phyloP scores from a whole-genome alignment of 202 grass and related monocot genomes.

The Carex sylvatica region DNA sequence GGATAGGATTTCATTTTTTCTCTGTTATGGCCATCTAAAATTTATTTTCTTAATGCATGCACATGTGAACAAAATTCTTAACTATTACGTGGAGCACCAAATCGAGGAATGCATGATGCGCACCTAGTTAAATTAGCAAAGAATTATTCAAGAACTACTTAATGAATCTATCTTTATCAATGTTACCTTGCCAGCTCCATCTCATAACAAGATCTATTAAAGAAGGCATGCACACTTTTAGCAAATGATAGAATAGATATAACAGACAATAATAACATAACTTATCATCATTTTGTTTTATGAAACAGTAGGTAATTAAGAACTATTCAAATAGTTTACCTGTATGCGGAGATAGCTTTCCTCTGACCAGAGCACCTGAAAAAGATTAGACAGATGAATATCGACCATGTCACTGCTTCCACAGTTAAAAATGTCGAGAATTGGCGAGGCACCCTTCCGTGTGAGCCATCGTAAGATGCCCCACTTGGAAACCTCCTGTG shows the following conservation, averaged over 20 bases:
- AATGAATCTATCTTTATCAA: neutral
- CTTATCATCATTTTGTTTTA: neutral
- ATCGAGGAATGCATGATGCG: neutral
- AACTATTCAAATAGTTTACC: conserved; percentile 12
- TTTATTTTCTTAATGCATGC: neutral
- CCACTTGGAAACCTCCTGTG: conserved; percentile 47
- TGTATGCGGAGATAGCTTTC: conserved; percentile 60
- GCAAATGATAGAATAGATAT: neutral
- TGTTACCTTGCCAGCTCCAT: neutral
- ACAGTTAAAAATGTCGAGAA: conserved; percentile 57
- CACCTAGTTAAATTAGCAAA: neutral
- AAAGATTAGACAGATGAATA: conserved; percentile 63
- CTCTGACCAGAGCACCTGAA: conserved; percentile 38
- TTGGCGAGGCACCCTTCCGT: conserved; percentile 30
- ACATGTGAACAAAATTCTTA: neutral
- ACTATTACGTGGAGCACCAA: neutral
- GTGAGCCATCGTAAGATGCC: conserved; percentile 59
- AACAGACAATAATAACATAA: no score
- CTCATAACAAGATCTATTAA: neutral
- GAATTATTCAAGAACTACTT: neutral
- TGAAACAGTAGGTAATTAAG: neutral
- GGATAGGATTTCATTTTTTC: no score
- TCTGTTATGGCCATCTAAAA: no score
- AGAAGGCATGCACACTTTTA: neutral
- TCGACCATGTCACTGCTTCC: conserved; percentile 73